Base-by-base conservation (phyloP, 345 rosid species). In the Ceriops decandra region DNA sequence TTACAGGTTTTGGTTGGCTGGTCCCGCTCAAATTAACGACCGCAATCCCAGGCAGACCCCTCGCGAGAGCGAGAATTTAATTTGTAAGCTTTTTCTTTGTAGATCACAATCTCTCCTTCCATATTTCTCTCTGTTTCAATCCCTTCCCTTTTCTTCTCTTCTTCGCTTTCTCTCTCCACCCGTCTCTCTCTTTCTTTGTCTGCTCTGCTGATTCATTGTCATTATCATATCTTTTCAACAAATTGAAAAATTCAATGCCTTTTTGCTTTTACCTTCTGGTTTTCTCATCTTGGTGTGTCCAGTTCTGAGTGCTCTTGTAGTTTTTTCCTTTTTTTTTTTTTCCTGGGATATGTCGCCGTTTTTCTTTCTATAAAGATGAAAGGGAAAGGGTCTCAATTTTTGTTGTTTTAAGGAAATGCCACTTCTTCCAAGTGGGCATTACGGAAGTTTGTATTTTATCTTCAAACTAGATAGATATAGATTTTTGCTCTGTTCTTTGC, bases 21-120 rank as follows among this genome's bases (percentile, higher is more conserved):
- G 85, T 77, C 76, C 77, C 78, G 80, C 86, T 81, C 77, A 66
- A 74, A 78, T 70, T 70, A 65, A 72, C 76, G 57, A 68, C 85
- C 90, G 90, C 64, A 76, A 78, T 84, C 82, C 26, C 79, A 73
- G 87, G 80, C 47, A 63, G 59, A 70, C 87, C 85, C 76, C 66
- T 66, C 81, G 68, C 75, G 65, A 64, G 13, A 38, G 46, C 46
- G 35, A 26, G 16, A 42, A 3, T 13, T 42, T 57, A 21, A 62
- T 80, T 71, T 60, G 72, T 74, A 54, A 72, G 59, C 70, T 68
- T 38, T 57, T 70, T 17, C 28, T 63, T 35, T 60, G 28, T 62
- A 8, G 49, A 26, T 62, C 52, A 52, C 62, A 32, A 57, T 57
- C 52, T 60, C 75, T 46, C 19, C 27, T 21, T 22, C 9, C 46